Evolutionary conservation across 1,284 basidiomycete species (phyloP), one percentile per base, ranked within the genome.

Genomic region (Ceratobasidium sp.): DNA sequence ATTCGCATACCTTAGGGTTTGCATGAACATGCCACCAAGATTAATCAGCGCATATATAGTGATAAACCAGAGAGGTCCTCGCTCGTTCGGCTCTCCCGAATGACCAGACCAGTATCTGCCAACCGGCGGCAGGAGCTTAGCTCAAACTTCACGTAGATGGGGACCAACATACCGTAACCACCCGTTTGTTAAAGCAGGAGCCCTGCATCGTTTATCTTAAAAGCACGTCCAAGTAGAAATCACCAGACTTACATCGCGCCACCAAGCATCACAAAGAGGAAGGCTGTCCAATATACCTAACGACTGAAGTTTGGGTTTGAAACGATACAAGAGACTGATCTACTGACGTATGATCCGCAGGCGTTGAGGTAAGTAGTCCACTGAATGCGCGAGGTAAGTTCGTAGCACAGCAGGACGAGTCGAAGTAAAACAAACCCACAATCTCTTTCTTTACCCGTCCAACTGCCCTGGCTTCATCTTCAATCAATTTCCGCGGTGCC

Each of bases 391-490:
- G 33, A 33, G 33, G 33, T 33, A 33, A 33, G 33, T 33, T 33
- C 33, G 33, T 33, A 33, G 33, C 33, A 33, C 33, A 33, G 4
- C 33, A 33, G 33, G 33, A 33, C 33, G 33, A 33, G 33, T 33
- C 33, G 33, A 33, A 33, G 33, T 33, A 33, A 33, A 33, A 33
- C 33, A 33, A 33, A 58, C 75, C 9, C 15, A 77, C 75, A 23
- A 98, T 93, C 58, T 92, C 90, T 79, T 87, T 88, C 66, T 90
- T 86, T 77, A 98, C 95, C 55, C 92, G 90, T 0, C 97, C 97
- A 28, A 95, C 92, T 0, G 95, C 96, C 7, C 95, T 90, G 80
- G 92, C 92, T 85, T 98, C 97, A 82, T 98, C 97, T 83, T 97
- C 96, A 46, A 98, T 88, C 26, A 98, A 88, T 85, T 97, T 97